Percentiles rank a stretch among this genome's conserved stretches.
Conservation (phyloP, 2,329 filamentous ascomycete genomes). For the Neopestalotiopsis sp. region DNA sequence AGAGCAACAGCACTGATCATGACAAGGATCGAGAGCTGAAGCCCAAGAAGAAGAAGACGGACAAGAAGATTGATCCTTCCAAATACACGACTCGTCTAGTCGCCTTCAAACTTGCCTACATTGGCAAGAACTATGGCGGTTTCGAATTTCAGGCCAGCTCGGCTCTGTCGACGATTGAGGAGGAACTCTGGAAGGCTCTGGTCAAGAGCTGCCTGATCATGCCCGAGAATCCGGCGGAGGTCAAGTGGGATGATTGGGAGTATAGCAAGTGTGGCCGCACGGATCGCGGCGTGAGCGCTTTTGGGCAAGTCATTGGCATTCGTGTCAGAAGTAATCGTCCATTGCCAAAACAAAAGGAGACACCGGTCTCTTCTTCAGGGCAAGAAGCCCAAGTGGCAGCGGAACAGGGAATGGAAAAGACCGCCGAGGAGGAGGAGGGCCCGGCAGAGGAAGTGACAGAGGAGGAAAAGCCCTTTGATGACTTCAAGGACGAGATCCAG, state of each 20-base stretch:
- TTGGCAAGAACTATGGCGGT: conserved; percentile 90
- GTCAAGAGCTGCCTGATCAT: conserved; percentile 82
- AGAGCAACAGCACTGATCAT: neutral
- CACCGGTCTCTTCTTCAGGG: neutral
- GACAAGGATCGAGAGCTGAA: neutral
- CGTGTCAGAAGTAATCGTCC: conserved; percentile 81
- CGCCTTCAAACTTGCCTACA: conserved; percentile 91
- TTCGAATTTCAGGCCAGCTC: conserved; percentile 85
- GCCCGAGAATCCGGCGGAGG: conserved; percentile 63
- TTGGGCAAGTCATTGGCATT: conserved; percentile 91
- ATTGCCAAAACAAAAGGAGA: conserved; percentile 41
- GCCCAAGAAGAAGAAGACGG: conserved; percentile 43
- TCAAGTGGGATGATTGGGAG: conserved; percentile 84
- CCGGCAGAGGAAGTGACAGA: neutral
- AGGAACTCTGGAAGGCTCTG: conserved; percentile 91
- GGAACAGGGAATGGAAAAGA: conserved; percentile 17
- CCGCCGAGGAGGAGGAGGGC: neutral
- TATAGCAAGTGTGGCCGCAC: conserved; percentile 97
- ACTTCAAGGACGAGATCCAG: conserved; percentile 78
- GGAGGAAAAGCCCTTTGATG: conserved; percentile 55
- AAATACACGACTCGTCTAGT: conserved; percentile 85
- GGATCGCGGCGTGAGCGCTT: conserved; percentile 91
- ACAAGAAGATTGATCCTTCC: conserved; percentile 72
- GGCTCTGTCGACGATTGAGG: conserved; percentile 81
- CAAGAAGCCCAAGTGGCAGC: conserved; percentile 21